Conservation (phyloP, 2,329 filamentous ascomycete species). For the Epichloe bromicola region DNA sequence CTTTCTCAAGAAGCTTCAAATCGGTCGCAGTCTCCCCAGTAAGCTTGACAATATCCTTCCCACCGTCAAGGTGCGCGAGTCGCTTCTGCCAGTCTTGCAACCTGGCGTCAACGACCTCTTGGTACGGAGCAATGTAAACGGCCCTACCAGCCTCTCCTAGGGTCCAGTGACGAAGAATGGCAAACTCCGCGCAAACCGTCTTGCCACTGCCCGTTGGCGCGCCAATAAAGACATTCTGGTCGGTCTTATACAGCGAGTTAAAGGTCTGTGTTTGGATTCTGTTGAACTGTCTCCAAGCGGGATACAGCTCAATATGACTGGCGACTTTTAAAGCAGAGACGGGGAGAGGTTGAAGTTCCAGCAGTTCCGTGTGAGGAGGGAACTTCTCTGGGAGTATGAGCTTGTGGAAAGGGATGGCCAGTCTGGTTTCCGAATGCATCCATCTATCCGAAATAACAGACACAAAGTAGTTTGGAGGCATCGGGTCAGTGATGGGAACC, state of each 20-base stretch:
- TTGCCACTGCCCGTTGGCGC: constrained; percentile 93
- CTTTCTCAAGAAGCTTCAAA: constrained; percentile 73
- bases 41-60: constrained; percentile 84
- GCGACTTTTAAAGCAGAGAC: constrained; percentile 77
- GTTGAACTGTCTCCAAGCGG: constrained; percentile 81
- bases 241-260: constrained; percentile 78
- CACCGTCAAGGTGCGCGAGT: constrained; percentile 57
- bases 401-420: constrained; percentile 91
- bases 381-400: constrained; percentile 91
- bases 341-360: constrained; percentile 84
- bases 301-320: constrained; percentile 72
- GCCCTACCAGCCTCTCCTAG: constrained; percentile 48
- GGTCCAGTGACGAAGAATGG: constrained; percentile 77
- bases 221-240: constrained; percentile 88
- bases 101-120: constrained; percentile 76
- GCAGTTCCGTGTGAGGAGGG: constrained; percentile 78
- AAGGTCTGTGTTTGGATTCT: constrained; percentile 96
- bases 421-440: constrained; percentile 94
- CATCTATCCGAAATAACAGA: constrained; percentile 88
- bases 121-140: constrained; percentile 89
- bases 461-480: constrained; percentile 98
- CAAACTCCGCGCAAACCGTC: constrained; percentile 92
- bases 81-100: constrained; percentile 77
- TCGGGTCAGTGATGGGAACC: constrained; percentile 89
- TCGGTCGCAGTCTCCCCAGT: constrained; percentile 88